phyloP scores from a whole-genome alignment of 139 green algal genomes.

The Zygnema circumcarinatum region DNA sequence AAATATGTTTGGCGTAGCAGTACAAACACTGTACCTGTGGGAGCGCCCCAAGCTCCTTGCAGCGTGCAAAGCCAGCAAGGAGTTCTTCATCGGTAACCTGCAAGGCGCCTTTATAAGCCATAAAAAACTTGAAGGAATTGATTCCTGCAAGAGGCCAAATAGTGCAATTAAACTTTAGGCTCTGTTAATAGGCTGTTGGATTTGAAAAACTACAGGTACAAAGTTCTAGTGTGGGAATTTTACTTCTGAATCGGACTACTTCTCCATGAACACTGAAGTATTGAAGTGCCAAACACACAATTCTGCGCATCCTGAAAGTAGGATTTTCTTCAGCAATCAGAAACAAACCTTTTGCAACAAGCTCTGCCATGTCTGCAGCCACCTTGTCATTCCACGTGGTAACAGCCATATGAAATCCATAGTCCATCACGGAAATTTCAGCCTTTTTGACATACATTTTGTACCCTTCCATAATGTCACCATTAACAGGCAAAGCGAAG shows the following conservation, averaged over 20 bases:
- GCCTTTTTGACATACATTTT: conserved; percentile 47
- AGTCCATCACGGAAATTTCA: conserved; percentile 82
- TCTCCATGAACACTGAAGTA: no score
- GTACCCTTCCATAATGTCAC: conserved; percentile 68
- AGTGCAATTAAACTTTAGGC: no score
- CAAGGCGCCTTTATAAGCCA: conserved; percentile 91
- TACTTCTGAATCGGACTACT: no score
- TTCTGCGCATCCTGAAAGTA: no score
- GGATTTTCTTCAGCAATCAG: background rate
- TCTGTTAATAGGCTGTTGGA: no score
- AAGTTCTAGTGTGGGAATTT: no score
- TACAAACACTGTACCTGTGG: conserved; percentile 66
- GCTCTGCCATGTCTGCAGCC: conserved; percentile 75
- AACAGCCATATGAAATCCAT: conserved; percentile 95
- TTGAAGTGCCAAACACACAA: no score
- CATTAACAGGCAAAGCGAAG: conserved; percentile 86
- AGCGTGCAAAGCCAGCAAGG: conserved; percentile 77
- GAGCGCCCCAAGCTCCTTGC: conserved; percentile 87
- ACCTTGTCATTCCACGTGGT: conserved; percentile 85
- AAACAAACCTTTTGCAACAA: conserved; percentile 66
- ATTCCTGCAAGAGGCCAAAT: conserved; percentile 68
- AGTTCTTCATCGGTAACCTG: conserved; percentile 81
- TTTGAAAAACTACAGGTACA: no score
- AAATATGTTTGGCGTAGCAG: no score
- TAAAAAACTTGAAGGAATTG: conserved; percentile 98